A percentile compares a stretch with the other conserved stretches of the same genome.
These are phyloP conservation scores for Mycena rosella DNA, from an alignment of 768 basidiomycete species.

Conservation along the genomic window DNA sequence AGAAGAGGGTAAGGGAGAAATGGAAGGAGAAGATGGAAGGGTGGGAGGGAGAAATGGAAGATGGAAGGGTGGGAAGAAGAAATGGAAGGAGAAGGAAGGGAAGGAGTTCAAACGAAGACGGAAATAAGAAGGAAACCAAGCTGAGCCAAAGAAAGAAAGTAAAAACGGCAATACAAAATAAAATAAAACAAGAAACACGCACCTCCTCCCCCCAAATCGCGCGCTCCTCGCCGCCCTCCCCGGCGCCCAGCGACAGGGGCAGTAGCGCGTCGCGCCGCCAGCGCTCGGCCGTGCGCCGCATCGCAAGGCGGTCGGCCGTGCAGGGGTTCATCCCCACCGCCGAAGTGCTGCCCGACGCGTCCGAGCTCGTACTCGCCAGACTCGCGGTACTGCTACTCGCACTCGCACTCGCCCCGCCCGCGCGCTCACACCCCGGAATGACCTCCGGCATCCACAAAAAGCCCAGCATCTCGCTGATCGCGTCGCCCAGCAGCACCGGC, in stretches of 20 bases:
- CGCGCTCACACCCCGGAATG: conserved; percentile 26
- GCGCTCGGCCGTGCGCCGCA: conserved; percentile 36
- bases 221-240: conserved; percentile 1
- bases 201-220: conserved; percentile 35
- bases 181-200: not conserved
- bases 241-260: conserved; percentile 27
- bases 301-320: conserved; percentile 32
- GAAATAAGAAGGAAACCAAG: no score
- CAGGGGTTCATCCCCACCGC: conserved; percentile 24
- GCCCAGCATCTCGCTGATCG: conserved; percentile 30
- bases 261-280: conserved; percentile 31
- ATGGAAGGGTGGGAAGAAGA: no score
- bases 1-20: no score
- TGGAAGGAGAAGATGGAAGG: not conserved
- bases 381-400: not conserved
- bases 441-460: conserved; percentile 34
- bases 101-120: no score
- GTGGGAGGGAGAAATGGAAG: no score
- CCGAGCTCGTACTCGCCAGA: not conserved
- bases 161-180: conserved; percentile 1
- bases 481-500: conserved; percentile 28
- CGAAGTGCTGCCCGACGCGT: not conserved
- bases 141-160: no score
- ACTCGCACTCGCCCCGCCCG: no score
- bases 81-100: no score